Evolutionary conservation across 2,329 filamentous ascomycete species (phyloP).

Genomic region (Claviceps maximensis): DNA sequence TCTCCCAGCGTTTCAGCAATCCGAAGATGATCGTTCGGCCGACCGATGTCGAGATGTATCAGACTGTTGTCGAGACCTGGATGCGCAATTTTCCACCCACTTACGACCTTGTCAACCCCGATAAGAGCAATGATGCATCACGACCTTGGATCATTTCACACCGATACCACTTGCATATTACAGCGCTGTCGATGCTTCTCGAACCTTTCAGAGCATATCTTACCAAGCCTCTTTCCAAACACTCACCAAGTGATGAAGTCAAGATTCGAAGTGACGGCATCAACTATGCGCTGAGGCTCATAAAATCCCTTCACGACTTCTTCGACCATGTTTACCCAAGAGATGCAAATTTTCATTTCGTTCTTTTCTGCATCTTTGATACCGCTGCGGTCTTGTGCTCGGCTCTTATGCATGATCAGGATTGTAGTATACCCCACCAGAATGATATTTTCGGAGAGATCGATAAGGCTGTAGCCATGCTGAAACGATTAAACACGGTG

Average conservation of each 20-base stretch:
- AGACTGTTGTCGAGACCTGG: conserved; percentile 26
- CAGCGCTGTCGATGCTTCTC: conserved; percentile 31
- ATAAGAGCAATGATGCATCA: conserved; percentile 26
- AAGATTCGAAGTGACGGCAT: conserved; percentile 28
- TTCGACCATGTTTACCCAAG: conserved; percentile 31
- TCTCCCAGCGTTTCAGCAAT: conserved; percentile 19
- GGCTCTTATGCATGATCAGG: conserved; percentile 35
- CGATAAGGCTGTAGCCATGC: conserved; percentile 19
- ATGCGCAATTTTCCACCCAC: conserved; percentile 27
- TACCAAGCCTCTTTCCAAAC: conserved; percentile 20
- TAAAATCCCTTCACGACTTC: conserved; percentile 25
- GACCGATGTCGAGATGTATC: conserved; percentile 21
- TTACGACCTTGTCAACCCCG: conserved; percentile 25
- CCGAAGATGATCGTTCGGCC: conserved; percentile 16
- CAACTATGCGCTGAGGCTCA: conserved; percentile 29
- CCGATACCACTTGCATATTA: conserved; percentile 30
- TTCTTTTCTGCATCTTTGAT: conserved; percentile 38
- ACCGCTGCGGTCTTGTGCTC: conserved; percentile 37
- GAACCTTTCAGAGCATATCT: conserved; percentile 33
- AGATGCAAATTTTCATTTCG: conserved; percentile 35
- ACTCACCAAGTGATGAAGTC: conserved; percentile 19
- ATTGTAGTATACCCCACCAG: conserved; percentile 25
- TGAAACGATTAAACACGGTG: conserved; percentile 18
- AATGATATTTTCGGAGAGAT: conserved; percentile 28
- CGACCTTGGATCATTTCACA: conserved; percentile 32